Conservation (phyloP, 192 early-diverging fungal species). For the Umbelopsis isabellina region DNA sequence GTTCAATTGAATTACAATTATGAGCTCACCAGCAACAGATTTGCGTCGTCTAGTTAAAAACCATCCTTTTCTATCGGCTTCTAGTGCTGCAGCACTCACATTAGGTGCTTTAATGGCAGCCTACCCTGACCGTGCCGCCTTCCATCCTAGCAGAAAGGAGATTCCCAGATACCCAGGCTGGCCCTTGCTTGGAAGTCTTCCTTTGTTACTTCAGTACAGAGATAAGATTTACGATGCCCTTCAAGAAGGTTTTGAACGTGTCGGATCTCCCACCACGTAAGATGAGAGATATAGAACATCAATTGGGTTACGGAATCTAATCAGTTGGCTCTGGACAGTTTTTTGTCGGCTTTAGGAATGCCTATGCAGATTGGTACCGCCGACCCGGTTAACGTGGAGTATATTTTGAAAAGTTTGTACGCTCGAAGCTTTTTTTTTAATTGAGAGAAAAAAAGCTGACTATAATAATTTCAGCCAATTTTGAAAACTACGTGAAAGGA, state of each 20-base stretch:
- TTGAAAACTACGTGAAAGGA: slow-evolving; percentile 48
- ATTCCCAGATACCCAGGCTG: slow-evolving; percentile 25
- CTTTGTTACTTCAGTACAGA: slow-evolving; percentile 25
- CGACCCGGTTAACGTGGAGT: slow-evolving; percentile 42
- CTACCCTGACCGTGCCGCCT: slow-evolving; percentile 39
- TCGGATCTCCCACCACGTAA: slow-evolving; percentile 26
- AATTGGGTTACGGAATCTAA: neutral
- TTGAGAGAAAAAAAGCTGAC: neutral
- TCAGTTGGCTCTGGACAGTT: slow-evolving; percentile 12
- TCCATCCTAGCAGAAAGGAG: slow-evolving; percentile 30
- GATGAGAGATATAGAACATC: neutral
- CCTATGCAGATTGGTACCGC: slow-evolving; percentile 37
- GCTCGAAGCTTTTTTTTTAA: neutral
- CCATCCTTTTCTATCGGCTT: slow-evolving; percentile 3
- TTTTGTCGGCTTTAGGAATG: slow-evolving; percentile 35
- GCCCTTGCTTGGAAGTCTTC: slow-evolving; percentile 35
- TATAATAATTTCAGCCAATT: slow-evolving; percentile 27
- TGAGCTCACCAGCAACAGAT: neutral
- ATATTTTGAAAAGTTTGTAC: slow-evolving; percentile 42
- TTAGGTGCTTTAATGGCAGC: slow-evolving; percentile 24
- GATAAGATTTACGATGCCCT: slow-evolving; percentile 31
- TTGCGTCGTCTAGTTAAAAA: slow-evolving; percentile 15
- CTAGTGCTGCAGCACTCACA: slow-evolving; percentile 18
- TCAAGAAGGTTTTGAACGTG: slow-evolving; percentile 15
- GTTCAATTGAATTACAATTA: neutral